Conservation (phyloP, 106 monocot genomes). For the Amphibolis antarctica region DNA sequence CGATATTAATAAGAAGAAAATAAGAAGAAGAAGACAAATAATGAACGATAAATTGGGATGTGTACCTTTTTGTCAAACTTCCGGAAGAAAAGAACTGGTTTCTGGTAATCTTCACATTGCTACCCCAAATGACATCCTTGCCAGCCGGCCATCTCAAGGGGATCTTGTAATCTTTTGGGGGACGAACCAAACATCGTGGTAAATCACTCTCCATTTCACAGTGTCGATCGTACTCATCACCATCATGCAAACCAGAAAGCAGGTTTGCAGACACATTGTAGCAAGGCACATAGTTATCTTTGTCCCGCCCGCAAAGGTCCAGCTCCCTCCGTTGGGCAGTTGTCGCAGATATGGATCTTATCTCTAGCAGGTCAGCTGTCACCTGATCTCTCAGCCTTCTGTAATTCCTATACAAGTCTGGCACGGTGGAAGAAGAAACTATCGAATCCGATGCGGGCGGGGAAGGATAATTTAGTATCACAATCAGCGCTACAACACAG, state of each 20-base stretch:
- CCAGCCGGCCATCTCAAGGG: slow-evolving; percentile 31
- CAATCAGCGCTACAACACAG: slow-evolving; percentile 3
- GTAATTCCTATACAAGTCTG: slow-evolving; percentile 5
- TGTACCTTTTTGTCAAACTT: slow-evolving; percentile 28
- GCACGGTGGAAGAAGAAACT: neutral
- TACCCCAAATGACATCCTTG: slow-evolving; percentile 28
- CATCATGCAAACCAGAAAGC: slow-evolving; percentile 12
- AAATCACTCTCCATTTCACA: slow-evolving; percentile 7
- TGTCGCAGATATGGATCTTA: slow-evolving; percentile 13
- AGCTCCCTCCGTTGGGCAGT: slow-evolving; percentile 8
- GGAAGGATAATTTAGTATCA: slow-evolving; percentile 6
- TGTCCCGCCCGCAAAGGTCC: slow-evolving; percentile 22
- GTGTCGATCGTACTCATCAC: slow-evolving; percentile 23
- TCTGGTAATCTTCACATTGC: slow-evolving; percentile 30
- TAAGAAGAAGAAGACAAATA: too few relatives aligned
- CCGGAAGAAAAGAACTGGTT: slow-evolving; percentile 32
- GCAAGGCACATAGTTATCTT: slow-evolving; percentile 29
- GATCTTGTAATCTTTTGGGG: slow-evolving; percentile 29
- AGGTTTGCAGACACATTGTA: slow-evolving; percentile 22
- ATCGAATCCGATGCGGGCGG: neutral
- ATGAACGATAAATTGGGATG: neutral
- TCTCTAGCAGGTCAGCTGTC: slow-evolving; percentile 13
- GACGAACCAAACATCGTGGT: slow-evolving; percentile 19
- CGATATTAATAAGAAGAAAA: too few relatives aligned
- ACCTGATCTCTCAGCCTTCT: slow-evolving; percentile 18